Evolutionary conservation across 2,329 filamentous ascomycete genomes (phyloP).

Genomic region (Ustulina deusta): DNA sequence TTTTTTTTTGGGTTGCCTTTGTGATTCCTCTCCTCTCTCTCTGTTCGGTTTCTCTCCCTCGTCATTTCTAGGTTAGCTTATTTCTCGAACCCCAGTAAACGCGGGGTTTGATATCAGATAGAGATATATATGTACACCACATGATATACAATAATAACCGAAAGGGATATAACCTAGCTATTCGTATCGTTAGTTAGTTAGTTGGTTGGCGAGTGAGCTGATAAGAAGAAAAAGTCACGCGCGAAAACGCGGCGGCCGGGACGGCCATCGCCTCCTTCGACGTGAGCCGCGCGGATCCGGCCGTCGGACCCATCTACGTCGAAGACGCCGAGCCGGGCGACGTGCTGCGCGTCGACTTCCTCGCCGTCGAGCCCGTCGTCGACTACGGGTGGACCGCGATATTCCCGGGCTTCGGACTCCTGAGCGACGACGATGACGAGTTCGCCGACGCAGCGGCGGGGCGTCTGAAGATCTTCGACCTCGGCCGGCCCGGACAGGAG

Average conservation of each 20-base stretch:
- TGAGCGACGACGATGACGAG: constrained; percentile 44
- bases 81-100: neutral
- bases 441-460: constrained; percentile 31
- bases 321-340: constrained; percentile 63
- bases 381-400: constrained; percentile 67
- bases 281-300: constrained; percentile 59
- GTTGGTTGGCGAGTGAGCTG: too few species aligned
- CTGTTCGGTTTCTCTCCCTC: neutral
- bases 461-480: constrained; percentile 56
- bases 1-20: too few species aligned
- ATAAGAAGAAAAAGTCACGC: constrained; percentile 50
- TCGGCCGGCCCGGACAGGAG: constrained; percentile 62
- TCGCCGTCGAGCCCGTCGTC: constrained; percentile 56
- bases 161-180: too few species aligned
- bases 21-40: too few species aligned
- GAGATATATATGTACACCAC: too few species aligned
- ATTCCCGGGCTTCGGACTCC: constrained; percentile 62
- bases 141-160: too few species aligned
- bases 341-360: constrained; percentile 63
- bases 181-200: too few species aligned
- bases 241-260: constrained; percentile 53
- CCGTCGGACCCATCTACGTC: constrained; percentile 63
- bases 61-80: neutral
- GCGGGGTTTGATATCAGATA: neutral
- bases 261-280: constrained; percentile 55